Conservation (phyloP, 129 eudicot genomes). For the Artemisia annua region DNA sequence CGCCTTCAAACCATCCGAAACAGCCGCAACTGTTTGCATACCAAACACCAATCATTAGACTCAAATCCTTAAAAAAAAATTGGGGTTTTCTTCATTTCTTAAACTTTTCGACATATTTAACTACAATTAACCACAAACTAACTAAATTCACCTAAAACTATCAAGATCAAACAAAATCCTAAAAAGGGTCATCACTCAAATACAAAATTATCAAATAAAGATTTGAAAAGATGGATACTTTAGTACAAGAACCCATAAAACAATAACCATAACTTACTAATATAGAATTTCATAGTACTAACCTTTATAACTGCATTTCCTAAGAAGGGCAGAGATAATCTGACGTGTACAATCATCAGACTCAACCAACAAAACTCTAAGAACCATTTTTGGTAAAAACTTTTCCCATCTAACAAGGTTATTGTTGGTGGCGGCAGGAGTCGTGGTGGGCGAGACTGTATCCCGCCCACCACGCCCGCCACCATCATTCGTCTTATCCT, state of each 20-base stretch:
- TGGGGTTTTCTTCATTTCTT: too few species aligned
- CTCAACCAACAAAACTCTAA: slow-evolving; percentile 81
- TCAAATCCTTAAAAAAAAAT: too few species aligned
- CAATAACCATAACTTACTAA: neutral
- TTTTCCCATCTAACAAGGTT: slow-evolving; percentile 68
- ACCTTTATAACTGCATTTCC: slow-evolving; percentile 95
- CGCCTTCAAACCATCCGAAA: slow-evolving; percentile 86
- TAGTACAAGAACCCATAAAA: neutral
- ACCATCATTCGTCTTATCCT: slow-evolving; percentile 32
- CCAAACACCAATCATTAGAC: slow-evolving; percentile 11
- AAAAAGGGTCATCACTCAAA: neutral
- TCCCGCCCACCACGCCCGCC: slow-evolving; percentile 23
- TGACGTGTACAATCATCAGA: slow-evolving; percentile 89
- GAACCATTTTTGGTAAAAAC: slow-evolving; percentile 61
- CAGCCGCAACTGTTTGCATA: slow-evolving; percentile 67
- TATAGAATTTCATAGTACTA: neutral
- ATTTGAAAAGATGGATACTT: neutral
- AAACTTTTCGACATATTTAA: neutral
- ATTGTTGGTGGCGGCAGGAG: neutral
- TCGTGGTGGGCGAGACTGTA: slow-evolving; percentile 14
- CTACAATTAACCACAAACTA: slow-evolving; percentile 2
- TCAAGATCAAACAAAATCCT: neutral
- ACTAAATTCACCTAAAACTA: neutral
- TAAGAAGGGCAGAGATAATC: slow-evolving; percentile 80
- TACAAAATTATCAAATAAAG: neutral